Conservation (phyloP, 345 rosid genomes). For the Clausena lansium region DNA sequence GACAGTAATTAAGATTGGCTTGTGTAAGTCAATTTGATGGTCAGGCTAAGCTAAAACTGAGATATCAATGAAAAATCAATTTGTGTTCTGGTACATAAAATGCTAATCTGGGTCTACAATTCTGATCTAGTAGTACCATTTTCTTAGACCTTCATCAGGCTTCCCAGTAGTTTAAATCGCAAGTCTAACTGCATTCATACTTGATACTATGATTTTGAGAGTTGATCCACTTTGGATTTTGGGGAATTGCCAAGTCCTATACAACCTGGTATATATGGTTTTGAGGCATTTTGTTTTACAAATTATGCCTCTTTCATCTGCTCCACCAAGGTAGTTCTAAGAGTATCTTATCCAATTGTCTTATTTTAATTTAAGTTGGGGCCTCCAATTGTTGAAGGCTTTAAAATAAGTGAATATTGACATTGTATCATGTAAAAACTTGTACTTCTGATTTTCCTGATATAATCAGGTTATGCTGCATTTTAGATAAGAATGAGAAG, state of each 20-base stretch:
- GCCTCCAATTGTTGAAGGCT: background rate
- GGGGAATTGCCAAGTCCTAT: background rate
- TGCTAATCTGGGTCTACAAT: background rate
- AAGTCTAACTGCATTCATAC: background rate
- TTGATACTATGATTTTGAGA: background rate
- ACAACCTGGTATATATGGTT: constrained; percentile 1
- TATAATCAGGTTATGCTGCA: constrained; percentile 4
- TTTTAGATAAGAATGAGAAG: constrained; percentile 10
- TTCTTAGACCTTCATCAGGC: background rate
- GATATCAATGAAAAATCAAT: background rate
- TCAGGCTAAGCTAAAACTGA: background rate
- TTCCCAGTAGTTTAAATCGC: background rate
- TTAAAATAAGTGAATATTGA: background rate
- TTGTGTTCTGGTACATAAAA: background rate
- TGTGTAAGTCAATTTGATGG: background rate
- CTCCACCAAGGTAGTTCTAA: background rate
- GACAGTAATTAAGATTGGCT: background rate
- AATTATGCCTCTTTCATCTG: background rate
- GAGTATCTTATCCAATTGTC: background rate
- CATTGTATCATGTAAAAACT: constrained; percentile 1
- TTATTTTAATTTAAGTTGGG: background rate
- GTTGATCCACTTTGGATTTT: background rate
- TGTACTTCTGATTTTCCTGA: background rate
- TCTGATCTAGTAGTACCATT: background rate
- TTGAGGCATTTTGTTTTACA: constrained; percentile 1